Base-by-base conservation (phyloP, 202 grass and related monocot species). In the Dendrocalamus latiflorus region DNA sequence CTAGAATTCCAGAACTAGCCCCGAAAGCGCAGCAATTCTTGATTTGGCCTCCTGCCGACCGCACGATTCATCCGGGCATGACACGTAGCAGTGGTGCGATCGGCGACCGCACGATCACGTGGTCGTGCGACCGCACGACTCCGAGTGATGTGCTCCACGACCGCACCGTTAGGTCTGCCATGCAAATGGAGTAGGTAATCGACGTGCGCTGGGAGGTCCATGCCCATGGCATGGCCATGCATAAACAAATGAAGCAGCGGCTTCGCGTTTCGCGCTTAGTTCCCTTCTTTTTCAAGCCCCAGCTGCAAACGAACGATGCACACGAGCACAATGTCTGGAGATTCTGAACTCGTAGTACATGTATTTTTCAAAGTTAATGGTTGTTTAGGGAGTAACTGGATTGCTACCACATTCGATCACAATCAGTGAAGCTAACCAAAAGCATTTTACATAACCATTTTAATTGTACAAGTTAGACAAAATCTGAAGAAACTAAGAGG, bases 261-360 rank as follows among this genome's bases (percentile, higher is more conserved):
- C 72, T 63, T 77, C 79, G 78, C 36, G 65, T 50, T 70, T 76
- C 44, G 64, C 54, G 72, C 54, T 6, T 18, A 38, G 37, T 50
- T 13, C 60, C 25, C 49, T 50, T 60, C 70, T 21, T 69, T 39
- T 86, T 69, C 53, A 42, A 70, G 78, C 77, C 22, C 49, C 22
- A 33, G 17, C n/a, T 74, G 68, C 20, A 8, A 24, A 24, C 34
- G 20, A 58, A 16, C 48, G n/a, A 42, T 86, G 34, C 57, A 6
- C 85, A 82, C 78, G 70, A 75, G 70, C 77, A 21, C 77, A 64
- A 18, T 59, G 76, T 47, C 83, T 65, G 42, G 75, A 63, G 66
- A 85, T 79, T 79, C 75, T 24, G 55, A 70, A 78, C 36, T 41
- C 6, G 50, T n/a, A n/a, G 14, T 6, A 6, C 14, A 15, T 49